These are phyloP conservation scores for Saccharomycopsis sp. DNA, from an alignment of 805 yeast genomes.

Conservation along the genomic window DNA sequence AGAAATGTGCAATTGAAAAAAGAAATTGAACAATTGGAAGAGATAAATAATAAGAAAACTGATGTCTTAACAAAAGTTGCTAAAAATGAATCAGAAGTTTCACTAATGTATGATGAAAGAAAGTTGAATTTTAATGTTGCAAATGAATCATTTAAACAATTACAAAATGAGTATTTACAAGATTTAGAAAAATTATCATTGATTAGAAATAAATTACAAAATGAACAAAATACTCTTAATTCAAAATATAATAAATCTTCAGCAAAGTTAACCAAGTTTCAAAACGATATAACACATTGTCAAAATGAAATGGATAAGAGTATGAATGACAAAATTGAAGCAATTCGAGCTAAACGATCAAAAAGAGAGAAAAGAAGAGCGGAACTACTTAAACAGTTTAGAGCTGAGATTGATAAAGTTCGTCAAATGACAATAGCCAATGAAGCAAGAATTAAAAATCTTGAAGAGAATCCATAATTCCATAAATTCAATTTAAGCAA, in stretches of 20 bases:
- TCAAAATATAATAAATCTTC: slow-evolving; percentile 13
- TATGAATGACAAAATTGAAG: background rate
- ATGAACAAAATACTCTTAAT: background rate
- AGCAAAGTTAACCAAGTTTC: slow-evolving; percentile 5
- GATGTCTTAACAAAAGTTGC: background rate
- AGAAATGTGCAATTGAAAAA: slow-evolving; percentile 46
- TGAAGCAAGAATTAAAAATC: background rate
- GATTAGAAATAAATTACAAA: too few relatives aligned
- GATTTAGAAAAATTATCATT: background rate
- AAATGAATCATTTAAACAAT: background rate
- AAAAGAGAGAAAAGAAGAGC: slow-evolving; percentile 9
- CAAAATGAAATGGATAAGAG: slow-evolving; percentile 3
- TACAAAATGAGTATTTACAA: slow-evolving; percentile 3
- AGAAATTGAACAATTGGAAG: slow-evolving; percentile 19
- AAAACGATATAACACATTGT: slow-evolving; percentile 7
- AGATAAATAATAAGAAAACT: slow-evolving; percentile 8
- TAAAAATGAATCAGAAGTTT: background rate
- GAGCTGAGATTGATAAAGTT: slow-evolving; percentile 12
- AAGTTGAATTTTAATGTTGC: slow-evolving; percentile 5
- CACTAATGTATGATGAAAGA: background rate
- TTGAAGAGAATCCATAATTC: slow-evolving; percentile 3
- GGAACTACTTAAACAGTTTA: slow-evolving; percentile 11
- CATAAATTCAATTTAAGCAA: slow-evolving; percentile 33
- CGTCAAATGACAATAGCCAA: slow-evolving; percentile 4
- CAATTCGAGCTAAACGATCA: background rate